phyloP scores from a whole-genome alignment of 192 early-diverging fungal species.

The Linnemannia zychae region DNA sequence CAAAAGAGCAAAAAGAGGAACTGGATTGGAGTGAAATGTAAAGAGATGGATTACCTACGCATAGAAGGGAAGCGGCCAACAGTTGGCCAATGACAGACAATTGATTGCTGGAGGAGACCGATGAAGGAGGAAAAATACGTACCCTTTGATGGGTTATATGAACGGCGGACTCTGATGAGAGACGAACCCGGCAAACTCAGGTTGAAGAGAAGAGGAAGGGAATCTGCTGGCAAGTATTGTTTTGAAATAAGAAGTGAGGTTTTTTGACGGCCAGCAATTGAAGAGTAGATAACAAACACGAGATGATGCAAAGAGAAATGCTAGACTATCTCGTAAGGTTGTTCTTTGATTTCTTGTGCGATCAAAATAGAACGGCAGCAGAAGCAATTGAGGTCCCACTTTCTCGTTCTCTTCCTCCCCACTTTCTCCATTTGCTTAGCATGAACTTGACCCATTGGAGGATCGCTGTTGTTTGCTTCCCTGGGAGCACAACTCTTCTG shows the following conservation, averaged over 20 bases:
- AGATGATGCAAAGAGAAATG: not conserved
- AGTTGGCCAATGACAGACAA: not conserved
- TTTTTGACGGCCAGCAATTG: not conserved
- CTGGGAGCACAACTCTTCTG: not conserved
- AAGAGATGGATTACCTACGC: not conserved
- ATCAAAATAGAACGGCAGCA: too few relatives aligned
- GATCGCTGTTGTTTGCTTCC: not conserved
- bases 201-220: too few relatives aligned
- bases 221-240: not conserved
- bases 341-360: not conserved
- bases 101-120: not conserved
- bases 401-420: not conserved
- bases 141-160: not conserved
- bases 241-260: not conserved
- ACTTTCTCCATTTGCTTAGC: too few relatives aligned
- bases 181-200: not conserved
- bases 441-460: not conserved
- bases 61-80: not conserved
- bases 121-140: not conserved
- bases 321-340: not conserved
- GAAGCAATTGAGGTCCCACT: not conserved
- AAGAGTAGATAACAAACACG: not conserved
- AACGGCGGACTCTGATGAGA: not conserved
- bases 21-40: not conserved
- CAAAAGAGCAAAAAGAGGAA: conserved; percentile 8